A percentile compares a stretch with the other conserved stretches of the same genome.
phyloP scores from a whole-genome alignment of 78 protist genomes.

The Dictyostelium purpureum region DNA sequence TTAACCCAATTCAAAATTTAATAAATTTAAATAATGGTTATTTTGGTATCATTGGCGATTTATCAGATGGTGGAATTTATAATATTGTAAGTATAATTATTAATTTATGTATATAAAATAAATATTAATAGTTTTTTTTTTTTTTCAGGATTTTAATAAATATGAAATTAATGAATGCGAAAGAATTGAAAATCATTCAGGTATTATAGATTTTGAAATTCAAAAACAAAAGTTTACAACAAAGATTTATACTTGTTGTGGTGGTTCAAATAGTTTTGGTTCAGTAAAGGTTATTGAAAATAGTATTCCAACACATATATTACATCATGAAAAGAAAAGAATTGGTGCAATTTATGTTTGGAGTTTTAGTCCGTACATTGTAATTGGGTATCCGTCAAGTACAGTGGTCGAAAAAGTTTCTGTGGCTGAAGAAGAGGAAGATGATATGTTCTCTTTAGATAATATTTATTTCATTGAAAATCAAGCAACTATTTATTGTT shows the following conservation, averaged over 20 bases:
- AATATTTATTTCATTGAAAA: not conserved
- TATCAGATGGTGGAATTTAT: slow-evolving; percentile 21
- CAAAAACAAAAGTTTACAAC: not conserved
- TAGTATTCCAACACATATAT: not conserved
- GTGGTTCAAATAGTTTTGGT: slow-evolving; percentile 22
- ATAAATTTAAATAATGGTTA: not conserved
- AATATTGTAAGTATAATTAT: not conserved
- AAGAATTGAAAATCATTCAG: not conserved
- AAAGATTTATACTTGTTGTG: slow-evolving; percentile 1
- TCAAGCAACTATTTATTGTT: slow-evolving; percentile 3
- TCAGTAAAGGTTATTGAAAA: slow-evolving; percentile 12
- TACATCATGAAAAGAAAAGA: not conserved
- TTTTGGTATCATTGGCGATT: slow-evolving; percentile 3
- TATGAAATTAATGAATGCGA: too few species aligned
- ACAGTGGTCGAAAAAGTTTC: not conserved
- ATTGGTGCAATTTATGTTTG: not conserved
- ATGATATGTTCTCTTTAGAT: not conserved
- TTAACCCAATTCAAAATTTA: slow-evolving; percentile 18
- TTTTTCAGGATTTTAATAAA: too few species aligned
- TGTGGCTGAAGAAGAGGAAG: not conserved
- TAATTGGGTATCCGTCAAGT: not conserved
- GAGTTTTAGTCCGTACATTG: not conserved
- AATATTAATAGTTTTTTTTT: not conserved
- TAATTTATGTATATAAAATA: too few species aligned
- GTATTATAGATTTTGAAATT: slow-evolving; percentile 11